Base-by-base conservation (phyloP, 2,329 filamentous ascomycete genomes). In the Xylaria sp. region DNA sequence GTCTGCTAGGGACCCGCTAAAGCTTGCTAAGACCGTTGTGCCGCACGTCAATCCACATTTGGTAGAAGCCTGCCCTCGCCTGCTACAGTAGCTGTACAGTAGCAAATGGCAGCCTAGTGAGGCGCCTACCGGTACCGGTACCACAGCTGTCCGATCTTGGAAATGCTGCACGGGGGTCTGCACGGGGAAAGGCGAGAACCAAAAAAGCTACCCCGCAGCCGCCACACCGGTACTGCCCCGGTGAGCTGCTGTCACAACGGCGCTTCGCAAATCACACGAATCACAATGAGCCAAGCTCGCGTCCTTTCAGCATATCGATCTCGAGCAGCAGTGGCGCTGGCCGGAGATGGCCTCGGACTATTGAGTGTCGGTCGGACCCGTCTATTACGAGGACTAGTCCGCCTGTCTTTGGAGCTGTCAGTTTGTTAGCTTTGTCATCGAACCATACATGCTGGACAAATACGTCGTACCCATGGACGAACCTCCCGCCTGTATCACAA, bases 161-260 rank as follows among this genome's bases (percentile, higher is more conserved):
- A 52, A 66, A 64, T 66, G 31, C 54, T 43, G 66, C 68, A 69
- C 66, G 43, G 61, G 20, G 33, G 33, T 36, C 33, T 36, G 33
- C 33, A 36, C 33, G 33, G 33, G 20, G 23, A 70, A 51, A 28
- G 43, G 39, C 43, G 62, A 58, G 54, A 64, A 61, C 12, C 20
- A 54, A 31, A 20, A 8, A 23, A 48, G 62, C 66, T 69, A 71
- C 69, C 69, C 69, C 69, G 69, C 66, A 71, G 61, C 56, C 63
- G 63, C 62, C 65, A 60, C 54, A 52, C 64, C 60, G 59, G 33
- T 36, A 10, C 33, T 36, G 33, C 33, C 33, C 33, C 33, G 1
- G 67, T 48, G 49, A 55, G 31, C 60, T 55, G 15, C 28, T 56
- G 58, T 56, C 48, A 71, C 66, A 48, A 46, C 56, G 62, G 57